phyloP scores from a whole-genome alignment of 441 rosid species.

The Gossypium gossypioides region DNA sequence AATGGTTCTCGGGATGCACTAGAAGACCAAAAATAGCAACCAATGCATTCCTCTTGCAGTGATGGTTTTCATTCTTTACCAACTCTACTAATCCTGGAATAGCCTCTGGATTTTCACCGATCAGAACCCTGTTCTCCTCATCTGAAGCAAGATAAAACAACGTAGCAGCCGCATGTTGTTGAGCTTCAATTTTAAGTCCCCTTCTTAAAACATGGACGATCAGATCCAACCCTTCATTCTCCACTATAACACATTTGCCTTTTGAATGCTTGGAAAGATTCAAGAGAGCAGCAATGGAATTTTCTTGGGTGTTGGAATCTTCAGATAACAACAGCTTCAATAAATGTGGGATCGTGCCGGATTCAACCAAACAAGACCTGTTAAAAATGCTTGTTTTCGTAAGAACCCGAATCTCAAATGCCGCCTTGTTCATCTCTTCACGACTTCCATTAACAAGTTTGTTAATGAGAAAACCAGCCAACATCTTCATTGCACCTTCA shows the following conservation, averaged over 20 bases:
- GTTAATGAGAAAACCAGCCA: conserved; percentile 32
- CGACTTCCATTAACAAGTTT: conserved; percentile 31
- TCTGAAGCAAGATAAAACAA: conserved; percentile 60
- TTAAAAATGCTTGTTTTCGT: conserved; percentile 54
- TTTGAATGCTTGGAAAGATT: conserved; percentile 57
- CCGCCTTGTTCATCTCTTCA: conserved; percentile 37
- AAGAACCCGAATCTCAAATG: conserved; percentile 56
- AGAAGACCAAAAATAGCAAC: conserved; percentile 59
- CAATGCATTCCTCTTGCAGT: conserved; percentile 54
- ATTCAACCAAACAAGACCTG: conserved; percentile 61
- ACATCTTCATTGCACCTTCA: conserved; percentile 45
- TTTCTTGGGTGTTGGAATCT: conserved; percentile 45
- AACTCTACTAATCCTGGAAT: conserved; percentile 44
- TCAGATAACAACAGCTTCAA: conserved; percentile 31
- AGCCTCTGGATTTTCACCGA: conserved; percentile 55
- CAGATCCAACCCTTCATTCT: conserved; percentile 39
- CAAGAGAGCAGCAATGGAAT: conserved; percentile 54
- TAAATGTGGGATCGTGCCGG: conserved; percentile 37
- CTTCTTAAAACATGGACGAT: conserved; percentile 38
- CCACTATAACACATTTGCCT: conserved; percentile 40
- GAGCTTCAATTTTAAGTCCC: conserved; percentile 44
- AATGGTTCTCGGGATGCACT: conserved; percentile 40
- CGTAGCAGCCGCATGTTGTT: conserved; percentile 59
- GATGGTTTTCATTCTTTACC: conserved; percentile 31
- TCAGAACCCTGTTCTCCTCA: conserved; percentile 48